Evolutionary conservation across 768 basidiomycete genomes (phyloP).

Genomic region (Termitomyces heimii): DNA sequence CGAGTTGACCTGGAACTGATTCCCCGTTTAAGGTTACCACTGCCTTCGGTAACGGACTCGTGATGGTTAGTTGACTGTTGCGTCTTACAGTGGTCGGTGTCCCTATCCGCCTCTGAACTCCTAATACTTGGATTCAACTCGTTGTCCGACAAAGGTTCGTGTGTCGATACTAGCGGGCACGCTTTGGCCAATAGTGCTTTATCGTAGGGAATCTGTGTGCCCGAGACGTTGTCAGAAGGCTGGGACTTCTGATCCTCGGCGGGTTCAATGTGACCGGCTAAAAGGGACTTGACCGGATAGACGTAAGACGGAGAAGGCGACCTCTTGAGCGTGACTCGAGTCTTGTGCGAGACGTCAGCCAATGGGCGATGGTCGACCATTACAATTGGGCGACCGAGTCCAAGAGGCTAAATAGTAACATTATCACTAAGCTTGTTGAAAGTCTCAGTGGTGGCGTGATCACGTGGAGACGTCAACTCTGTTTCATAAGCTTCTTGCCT

Average conservation of each 20-base stretch:
- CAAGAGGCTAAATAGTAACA: not conserved
- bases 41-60: not conserved
- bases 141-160: not conserved
- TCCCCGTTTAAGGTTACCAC: not conserved
- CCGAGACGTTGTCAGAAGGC: not conserved
- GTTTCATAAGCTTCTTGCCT: not conserved
- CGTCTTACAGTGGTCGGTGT: not conserved
- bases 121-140: constrained; percentile 5
- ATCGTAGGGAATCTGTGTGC: not conserved
- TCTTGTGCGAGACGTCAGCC: not conserved
- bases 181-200: not conserved
- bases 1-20: not conserved
- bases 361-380: not conserved
- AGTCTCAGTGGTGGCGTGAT: constrained; percentile 9
- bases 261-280: constrained; percentile 29
- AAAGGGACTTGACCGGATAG: constrained; percentile 35
- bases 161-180: not conserved
- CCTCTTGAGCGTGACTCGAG: not conserved
- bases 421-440: not conserved
- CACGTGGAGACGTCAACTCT: not conserved
- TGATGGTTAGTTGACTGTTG: not conserved
- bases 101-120: constrained; percentile 1
- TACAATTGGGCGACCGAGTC: not conserved
- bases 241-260: constrained; percentile 11
- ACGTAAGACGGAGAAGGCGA: constrained; percentile 21